Evolutionary conservation across 2,329 filamentous ascomycete species (phyloP), one percentile per base, ranked within the genome.

Genomic region (Sporothrix dimorphospora): DNA sequence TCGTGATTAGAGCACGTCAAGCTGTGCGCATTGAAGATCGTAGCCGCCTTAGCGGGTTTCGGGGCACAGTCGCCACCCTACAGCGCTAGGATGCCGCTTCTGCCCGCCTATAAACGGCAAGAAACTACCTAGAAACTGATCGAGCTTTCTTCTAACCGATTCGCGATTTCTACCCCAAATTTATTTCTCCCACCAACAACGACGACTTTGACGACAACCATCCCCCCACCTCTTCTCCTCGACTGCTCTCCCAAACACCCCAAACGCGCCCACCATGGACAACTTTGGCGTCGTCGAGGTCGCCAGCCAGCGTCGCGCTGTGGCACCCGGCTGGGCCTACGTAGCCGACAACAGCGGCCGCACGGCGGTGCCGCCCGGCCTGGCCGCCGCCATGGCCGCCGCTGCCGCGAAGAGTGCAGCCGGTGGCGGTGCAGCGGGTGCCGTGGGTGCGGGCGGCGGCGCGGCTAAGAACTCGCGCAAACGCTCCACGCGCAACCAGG

Each of bases 251-350:
- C 47, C 40, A 27, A 16, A 42, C 42, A 6, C 69, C 55, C 19
- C 69, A 16, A 71, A 72, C 34, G 45, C 57, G 40, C 71, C 53
- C 73, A 79, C 70, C 63, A 90, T 89, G 86, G 87, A 89, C 79
- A 89, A 90, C 77, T 91, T 91, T 76, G 91, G 92, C 77, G 93
- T 98, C 77, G 90, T 97, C 81, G 91, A 97, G 77, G 85, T 98
- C 72, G 92, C 93, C 47, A 90, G 89, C 78, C 84, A 89, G 38
- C 89, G 89, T 74, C 90, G 89, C 19, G 88, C 89, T 59, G 85
- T 87, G 59, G 92, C 93, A 0, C 94, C 95, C 0, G 95, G 95
- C 78, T 98, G 94, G 92, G 94, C 94, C 14, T 97, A 97, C 80
- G 93, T 98, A 1, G 90, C 94, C 40, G 93, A 97, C 79, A 90